These are phyloP conservation scores for Ogataea philodendri DNA, from an alignment of 805 yeast species.

Conservation along the genomic window DNA sequence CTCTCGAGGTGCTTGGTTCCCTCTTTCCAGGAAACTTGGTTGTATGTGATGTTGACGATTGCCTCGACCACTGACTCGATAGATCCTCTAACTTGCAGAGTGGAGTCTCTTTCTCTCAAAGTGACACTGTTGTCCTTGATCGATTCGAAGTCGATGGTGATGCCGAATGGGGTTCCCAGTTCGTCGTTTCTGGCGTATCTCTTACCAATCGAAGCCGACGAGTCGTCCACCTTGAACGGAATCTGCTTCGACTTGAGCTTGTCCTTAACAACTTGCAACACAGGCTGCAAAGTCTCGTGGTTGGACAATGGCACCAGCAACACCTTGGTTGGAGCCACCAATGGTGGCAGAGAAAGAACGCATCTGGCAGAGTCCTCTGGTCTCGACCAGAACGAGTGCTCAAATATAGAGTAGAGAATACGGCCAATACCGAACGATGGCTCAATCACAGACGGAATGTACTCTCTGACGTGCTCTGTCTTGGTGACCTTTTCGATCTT, in stretches of 20 bases:
- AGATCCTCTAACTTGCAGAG: conserved; percentile 93
- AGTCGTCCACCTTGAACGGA: conserved; percentile 95
- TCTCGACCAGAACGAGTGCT: conserved; percentile 94
- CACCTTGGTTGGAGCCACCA: conserved; percentile 97
- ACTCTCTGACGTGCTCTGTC: conserved; percentile 91
- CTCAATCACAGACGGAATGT: conserved; percentile 94
- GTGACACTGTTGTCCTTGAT: conserved; percentile 86
- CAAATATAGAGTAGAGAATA: conserved; percentile 87
- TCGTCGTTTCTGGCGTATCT: conserved; percentile 98
- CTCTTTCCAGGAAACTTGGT: conserved; percentile 77
- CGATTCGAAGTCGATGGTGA: conserved; percentile 94
- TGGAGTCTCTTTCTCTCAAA: conserved; percentile 94
- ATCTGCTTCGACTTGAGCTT: conserved; percentile 76
- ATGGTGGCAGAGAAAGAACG: conserved; percentile 83
- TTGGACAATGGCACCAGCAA: conserved; percentile 90
- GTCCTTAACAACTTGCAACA: conserved; percentile 65
- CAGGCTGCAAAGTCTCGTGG: conserved; percentile 75
- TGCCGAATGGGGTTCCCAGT: conserved; percentile 97
- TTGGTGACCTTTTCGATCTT: conserved; percentile 74
- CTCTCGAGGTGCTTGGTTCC: conserved; percentile 72
- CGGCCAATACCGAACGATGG: conserved; percentile 99
- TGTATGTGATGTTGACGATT: conserved; percentile 70
- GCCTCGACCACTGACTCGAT: conserved; percentile 68
- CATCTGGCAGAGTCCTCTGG: conserved; percentile 87
- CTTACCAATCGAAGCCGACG: conserved; percentile 96